A percentile compares a stretch with the other conserved stretches of the same genome.
Conservation (phyloP, 23 red algal species). For the Gracilaria caudata region DNA sequence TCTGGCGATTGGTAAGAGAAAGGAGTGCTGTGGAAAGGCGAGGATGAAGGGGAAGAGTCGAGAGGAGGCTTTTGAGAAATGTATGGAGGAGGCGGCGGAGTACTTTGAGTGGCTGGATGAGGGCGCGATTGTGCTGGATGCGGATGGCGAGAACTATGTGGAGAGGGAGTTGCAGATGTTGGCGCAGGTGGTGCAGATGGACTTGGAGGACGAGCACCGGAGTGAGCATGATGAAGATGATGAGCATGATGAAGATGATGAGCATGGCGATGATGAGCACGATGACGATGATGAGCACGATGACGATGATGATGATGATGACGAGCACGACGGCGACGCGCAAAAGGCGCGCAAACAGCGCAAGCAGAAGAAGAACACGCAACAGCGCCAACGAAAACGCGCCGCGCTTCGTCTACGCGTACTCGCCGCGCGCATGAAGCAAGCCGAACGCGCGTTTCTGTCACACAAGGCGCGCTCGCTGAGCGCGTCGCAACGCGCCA, state of each 20-base stretch:
- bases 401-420: background rate
- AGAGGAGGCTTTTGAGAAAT: background rate
- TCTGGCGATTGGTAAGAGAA: background rate
- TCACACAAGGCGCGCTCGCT: background rate
- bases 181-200: background rate
- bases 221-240: background rate
- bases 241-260: background rate
- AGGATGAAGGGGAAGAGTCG: background rate
- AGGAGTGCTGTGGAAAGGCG: background rate
- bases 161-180: background rate
- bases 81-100: constrained; percentile 5
- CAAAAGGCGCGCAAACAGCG: background rate
- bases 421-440: background rate
- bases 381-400: background rate
- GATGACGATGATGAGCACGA: background rate
- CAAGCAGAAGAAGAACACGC: background rate
- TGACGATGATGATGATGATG: background rate
- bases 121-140: background rate
- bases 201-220: background rate
- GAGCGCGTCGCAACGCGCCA: background rate
- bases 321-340: background rate
- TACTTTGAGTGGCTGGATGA: background rate
- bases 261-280: background rate
- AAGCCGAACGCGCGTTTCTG: background rate
- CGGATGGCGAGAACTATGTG: background rate